Evolutionary conservation across 768 basidiomycete species (phyloP).

Genomic region (Leccinellum rugosiceps): DNA sequence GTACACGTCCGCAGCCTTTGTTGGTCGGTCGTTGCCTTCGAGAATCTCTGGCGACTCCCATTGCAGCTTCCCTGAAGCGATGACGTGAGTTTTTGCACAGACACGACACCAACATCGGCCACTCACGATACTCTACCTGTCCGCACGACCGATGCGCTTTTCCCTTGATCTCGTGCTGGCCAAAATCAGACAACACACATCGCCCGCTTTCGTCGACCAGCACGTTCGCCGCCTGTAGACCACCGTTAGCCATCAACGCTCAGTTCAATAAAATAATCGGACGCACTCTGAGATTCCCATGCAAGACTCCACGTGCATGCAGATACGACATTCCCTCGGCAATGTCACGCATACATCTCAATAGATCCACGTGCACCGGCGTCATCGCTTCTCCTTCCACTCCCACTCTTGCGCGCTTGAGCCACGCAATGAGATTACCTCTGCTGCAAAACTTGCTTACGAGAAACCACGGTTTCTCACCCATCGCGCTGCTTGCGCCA

Average conservation of each 20-base stretch:
- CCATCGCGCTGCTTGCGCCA: slow-evolving; percentile 71
- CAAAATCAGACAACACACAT: slow-evolving; percentile 81
- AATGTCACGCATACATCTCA: slow-evolving; percentile 68
- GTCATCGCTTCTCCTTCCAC: background rate
- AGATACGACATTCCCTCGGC: slow-evolving; percentile 81
- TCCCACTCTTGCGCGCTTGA: slow-evolving; percentile 35
- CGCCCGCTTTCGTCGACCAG: slow-evolving; percentile 64
- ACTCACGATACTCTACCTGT: slow-evolving; percentile 42
- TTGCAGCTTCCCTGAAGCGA: slow-evolving; percentile 58
- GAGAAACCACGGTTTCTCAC: slow-evolving; percentile 74
- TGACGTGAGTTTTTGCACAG: background rate
- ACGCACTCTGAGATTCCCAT: slow-evolving; percentile 78
- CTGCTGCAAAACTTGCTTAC: slow-evolving; percentile 71
- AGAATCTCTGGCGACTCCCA: slow-evolving; percentile 75
- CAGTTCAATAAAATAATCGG: background rate
- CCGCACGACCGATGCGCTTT: slow-evolving; percentile 65
- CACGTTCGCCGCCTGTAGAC: slow-evolving; percentile 63
- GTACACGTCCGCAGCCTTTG: slow-evolving; percentile 61
- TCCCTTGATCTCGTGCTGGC: slow-evolving; percentile 75
- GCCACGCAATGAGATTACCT: slow-evolving; percentile 59
- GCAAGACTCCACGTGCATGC: slow-evolving; percentile 63
- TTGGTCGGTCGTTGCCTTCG: slow-evolving; percentile 44
- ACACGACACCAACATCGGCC: background rate
- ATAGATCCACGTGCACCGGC: slow-evolving; percentile 34
- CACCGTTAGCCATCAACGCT: background rate